A percentile compares a stretch with the other conserved stretches of the same genome.
Conservation (phyloP, 2,329 filamentous ascomycete species). For the Fusarium dimerum region DNA sequence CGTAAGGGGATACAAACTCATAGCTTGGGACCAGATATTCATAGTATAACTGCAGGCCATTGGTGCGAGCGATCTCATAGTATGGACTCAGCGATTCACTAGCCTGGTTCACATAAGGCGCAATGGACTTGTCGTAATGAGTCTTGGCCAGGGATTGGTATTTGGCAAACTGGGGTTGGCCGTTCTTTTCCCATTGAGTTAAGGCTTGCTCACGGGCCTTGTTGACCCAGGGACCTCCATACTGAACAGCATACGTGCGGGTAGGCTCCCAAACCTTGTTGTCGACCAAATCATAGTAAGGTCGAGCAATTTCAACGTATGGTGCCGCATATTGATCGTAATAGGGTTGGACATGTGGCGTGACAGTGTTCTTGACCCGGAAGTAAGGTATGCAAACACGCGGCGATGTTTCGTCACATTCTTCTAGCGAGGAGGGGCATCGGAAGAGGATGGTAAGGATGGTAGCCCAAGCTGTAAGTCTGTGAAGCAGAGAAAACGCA, state of each 20-base stretch:
- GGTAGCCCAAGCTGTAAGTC: constrained; percentile 82
- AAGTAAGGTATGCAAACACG: constrained; percentile 83
- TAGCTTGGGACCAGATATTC: constrained; percentile 76
- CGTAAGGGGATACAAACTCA: constrained; percentile 71
- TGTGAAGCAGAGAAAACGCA: constrained; percentile 35
- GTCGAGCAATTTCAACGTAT: constrained; percentile 74
- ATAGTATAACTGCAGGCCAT: constrained; percentile 68
- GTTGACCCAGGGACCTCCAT: constrained; percentile 73
- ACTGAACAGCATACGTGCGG: constrained; percentile 65
- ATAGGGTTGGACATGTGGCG: constrained; percentile 80
- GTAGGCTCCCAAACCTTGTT: constrained; percentile 69
- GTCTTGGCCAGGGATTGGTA: constrained; percentile 61
- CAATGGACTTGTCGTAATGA: constrained; percentile 71
- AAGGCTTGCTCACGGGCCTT: constrained; percentile 66
- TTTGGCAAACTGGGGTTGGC: constrained; percentile 72
- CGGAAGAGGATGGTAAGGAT: constrained; percentile 79
- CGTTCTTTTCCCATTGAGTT: constrained; percentile 75
- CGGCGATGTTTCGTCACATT: constrained; percentile 70
- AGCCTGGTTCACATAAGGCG: constrained; percentile 70
- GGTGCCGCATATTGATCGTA: constrained; percentile 83
- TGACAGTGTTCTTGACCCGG: constrained; percentile 60
- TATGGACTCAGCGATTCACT: constrained; percentile 66
- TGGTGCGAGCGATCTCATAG: constrained; percentile 65
- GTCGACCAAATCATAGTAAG: constrained; percentile 69
- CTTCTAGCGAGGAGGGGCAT: constrained; percentile 71